A percentile compares a stretch with the other conserved stretches of the same genome.
Evolutionary conservation across 352 stramenopile genomes (phyloP).

Genomic region (Phytophthora pseudosyringae): DNA sequence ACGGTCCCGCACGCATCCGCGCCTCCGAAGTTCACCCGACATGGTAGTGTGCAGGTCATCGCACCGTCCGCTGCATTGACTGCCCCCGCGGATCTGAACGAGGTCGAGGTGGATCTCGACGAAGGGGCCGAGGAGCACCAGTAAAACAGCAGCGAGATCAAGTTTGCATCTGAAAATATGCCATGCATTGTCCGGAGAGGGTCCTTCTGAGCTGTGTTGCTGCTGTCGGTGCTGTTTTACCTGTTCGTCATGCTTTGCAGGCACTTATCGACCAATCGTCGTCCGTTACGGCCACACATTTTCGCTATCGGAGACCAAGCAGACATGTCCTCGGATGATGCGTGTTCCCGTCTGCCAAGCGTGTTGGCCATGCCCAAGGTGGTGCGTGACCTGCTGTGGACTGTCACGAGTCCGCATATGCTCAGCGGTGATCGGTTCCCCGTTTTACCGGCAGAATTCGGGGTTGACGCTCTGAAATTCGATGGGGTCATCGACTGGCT

Average conservation of each 20-base stretch:
- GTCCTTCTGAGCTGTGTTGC: not conserved
- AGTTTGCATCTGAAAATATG: slow-evolving; percentile 14
- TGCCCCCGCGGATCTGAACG: slow-evolving; percentile 32
- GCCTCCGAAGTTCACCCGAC: slow-evolving; percentile 59
- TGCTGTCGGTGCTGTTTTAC: not conserved
- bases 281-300: slow-evolving; percentile 19
- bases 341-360: slow-evolving; percentile 16
- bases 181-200: slow-evolving; percentile 10
- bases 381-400: slow-evolving; percentile 73
- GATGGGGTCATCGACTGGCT: slow-evolving; percentile 58
- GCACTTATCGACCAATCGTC: slow-evolving; percentile 21
- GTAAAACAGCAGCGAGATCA: slow-evolving; percentile 12
- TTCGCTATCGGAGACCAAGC: slow-evolving; percentile 15
- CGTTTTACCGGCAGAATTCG: slow-evolving; percentile 54
- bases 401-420: slow-evolving; percentile 64
- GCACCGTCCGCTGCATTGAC: slow-evolving; percentile 34
- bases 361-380: slow-evolving; percentile 49
- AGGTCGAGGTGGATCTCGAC: slow-evolving; percentile 42
- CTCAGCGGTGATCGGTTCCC: slow-evolving; percentile 47
- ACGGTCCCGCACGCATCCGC: slow-evolving; percentile 36
- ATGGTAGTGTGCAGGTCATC: slow-evolving; percentile 77
- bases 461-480: slow-evolving; percentile 28
- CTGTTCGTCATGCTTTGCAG: slow-evolving; percentile 4
- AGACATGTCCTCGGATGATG: slow-evolving; percentile 17
- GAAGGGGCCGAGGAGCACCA: slow-evolving; percentile 35